phyloP scores from a whole-genome alignment of 345 rosid genomes.

The Triadica sebifera region DNA sequence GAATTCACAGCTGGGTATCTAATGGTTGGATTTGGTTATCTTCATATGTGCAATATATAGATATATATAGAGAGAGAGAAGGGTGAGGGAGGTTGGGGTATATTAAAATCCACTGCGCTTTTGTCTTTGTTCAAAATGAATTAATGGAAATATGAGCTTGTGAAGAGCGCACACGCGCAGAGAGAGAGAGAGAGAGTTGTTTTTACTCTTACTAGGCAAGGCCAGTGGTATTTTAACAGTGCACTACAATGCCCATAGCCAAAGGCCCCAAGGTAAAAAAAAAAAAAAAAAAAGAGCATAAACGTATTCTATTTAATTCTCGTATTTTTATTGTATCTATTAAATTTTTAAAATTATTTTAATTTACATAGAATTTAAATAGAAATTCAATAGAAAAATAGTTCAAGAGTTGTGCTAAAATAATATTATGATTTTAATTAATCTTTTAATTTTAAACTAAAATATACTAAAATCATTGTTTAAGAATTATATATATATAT shows the following conservation, averaged over 20 bases:
- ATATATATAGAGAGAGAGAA: slow-evolving; percentile 11
- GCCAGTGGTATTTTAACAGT: neutral
- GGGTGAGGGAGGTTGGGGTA: slow-evolving; percentile 19
- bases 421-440: too few species aligned
- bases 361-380: too few species aligned
- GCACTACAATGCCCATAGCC: slow-evolving; percentile 38
- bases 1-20: slow-evolving; percentile 23
- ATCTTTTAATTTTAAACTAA: too few species aligned
- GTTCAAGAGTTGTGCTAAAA: too few species aligned
- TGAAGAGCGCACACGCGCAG: slow-evolving; percentile 25
- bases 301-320: too few species aligned
- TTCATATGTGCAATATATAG: slow-evolving; percentile 13
- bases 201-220: slow-evolving; percentile 9
- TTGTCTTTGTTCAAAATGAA: slow-evolving; percentile 37
- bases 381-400: too few species aligned
- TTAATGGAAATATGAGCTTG: slow-evolving; percentile 43
- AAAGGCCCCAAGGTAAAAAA: too few species aligned
- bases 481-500: too few species aligned
- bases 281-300: too few species aligned
- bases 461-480: too few species aligned
- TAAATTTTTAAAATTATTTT: too few species aligned
- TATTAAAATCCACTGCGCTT: slow-evolving; percentile 37
- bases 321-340: neutral
- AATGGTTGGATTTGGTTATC: slow-evolving; percentile 40
- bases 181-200: slow-evolving; percentile 13